phyloP scores from a whole-genome alignment of 1,284 basidiomycete genomes.

The Mycena citricolor region DNA sequence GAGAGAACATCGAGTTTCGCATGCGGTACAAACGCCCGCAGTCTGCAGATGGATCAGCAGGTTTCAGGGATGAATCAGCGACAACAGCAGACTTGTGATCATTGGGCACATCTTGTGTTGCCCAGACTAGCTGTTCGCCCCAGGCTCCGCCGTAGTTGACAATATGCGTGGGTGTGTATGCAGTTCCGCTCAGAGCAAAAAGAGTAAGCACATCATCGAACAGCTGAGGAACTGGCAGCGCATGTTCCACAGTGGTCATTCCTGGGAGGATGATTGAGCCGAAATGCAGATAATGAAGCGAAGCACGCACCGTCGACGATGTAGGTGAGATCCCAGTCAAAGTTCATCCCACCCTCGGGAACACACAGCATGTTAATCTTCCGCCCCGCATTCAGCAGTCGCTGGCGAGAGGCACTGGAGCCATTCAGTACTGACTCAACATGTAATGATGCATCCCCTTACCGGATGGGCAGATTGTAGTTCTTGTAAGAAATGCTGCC shows the following conservation, averaged over 20 bases:
- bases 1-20: slow-evolving; percentile 60
- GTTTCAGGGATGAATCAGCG: neutral
- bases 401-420: slow-evolving; percentile 63
- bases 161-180: slow-evolving; percentile 68
- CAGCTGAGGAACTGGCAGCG: slow-evolving; percentile 60
- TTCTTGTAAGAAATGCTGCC: slow-evolving; percentile 75
- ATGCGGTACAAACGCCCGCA: slow-evolving; percentile 62
- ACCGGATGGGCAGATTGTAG: slow-evolving; percentile 68
- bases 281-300: neutral
- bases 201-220: slow-evolving; percentile 69
- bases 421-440: neutral
- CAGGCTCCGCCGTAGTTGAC: slow-evolving; percentile 70
- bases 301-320: slow-evolving; percentile 61
- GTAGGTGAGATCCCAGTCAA: slow-evolving; percentile 74
- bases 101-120: slow-evolving; percentile 59
- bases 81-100: slow-evolving; percentile 53
- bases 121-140: slow-evolving; percentile 72
- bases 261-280: slow-evolving; percentile 42
- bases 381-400: slow-evolving; percentile 58
- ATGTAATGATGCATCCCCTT: slow-evolving; percentile 17
- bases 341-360: slow-evolving; percentile 76
- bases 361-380: slow-evolving; percentile 69
- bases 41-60: no score
- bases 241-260: slow-evolving; percentile 77
- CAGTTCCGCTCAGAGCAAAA: slow-evolving; percentile 66